phyloP scores from a whole-genome alignment of 208 protist species.

The Leishmania braziliensis region DNA sequence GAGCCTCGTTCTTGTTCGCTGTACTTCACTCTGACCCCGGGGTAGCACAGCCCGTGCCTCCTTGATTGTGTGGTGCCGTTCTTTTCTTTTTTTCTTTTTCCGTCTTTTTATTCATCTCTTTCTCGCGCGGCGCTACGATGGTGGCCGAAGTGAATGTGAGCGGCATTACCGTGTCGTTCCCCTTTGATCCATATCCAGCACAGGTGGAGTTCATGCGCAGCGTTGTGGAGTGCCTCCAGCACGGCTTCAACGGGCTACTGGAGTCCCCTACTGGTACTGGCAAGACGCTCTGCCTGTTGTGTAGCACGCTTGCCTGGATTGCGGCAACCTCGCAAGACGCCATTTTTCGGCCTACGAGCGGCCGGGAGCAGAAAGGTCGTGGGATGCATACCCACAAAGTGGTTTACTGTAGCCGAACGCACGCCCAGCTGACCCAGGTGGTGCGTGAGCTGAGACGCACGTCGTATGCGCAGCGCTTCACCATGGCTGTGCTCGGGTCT shows the following conservation, averaged over 20 bases:
- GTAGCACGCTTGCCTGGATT: constrained; percentile 93
- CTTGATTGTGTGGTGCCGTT: background rate
- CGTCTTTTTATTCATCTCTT: background rate
- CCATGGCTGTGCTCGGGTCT: constrained; percentile 93
- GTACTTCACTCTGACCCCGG: background rate
- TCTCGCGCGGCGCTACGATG: constrained; percentile 16
- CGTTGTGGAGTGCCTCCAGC: constrained; percentile 90
- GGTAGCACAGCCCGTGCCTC: background rate
- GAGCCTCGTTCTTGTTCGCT: background rate
- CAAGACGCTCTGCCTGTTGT: constrained; percentile 98
- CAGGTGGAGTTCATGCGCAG: constrained; percentile 96
- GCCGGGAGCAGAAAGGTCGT: background rate
- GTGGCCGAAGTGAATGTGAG: constrained; percentile 41
- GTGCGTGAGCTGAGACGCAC: constrained; percentile 96
- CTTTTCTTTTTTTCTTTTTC: background rate
- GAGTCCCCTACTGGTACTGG: constrained; percentile 98
- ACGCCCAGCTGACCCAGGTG: constrained; percentile 98
- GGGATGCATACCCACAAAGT: constrained; percentile 43
- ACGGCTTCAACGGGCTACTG: constrained; percentile 91
- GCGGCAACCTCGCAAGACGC: constrained; percentile 7
- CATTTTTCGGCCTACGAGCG: constrained; percentile 6
- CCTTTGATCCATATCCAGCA: constrained; percentile 92
- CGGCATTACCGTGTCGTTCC: constrained; percentile 82
- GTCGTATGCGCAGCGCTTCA: constrained; percentile 68
- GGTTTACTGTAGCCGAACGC: constrained; percentile 97